Percentiles rank a stretch among this genome's conserved stretches.
Evolutionary conservation across 768 basidiomycete species (phyloP).

Genomic region (Pleurotus giganteus): DNA sequence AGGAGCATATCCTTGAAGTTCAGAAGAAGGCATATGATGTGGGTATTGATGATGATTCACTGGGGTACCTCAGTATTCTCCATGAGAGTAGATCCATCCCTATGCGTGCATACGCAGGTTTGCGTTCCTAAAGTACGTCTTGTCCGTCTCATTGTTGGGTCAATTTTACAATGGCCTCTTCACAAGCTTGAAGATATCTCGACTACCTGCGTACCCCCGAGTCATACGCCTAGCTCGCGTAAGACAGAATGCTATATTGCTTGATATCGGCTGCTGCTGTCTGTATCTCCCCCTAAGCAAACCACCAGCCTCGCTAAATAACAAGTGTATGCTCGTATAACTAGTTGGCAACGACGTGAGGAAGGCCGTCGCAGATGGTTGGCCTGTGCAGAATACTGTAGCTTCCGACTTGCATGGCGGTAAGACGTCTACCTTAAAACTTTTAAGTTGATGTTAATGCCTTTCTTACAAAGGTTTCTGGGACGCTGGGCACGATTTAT

Average conservation of each 20-base stretch:
- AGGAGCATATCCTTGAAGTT: conserved; percentile 35
- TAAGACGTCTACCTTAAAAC: background rate
- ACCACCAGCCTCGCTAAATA: background rate
- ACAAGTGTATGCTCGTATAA: background rate
- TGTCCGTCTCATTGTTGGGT: background rate
- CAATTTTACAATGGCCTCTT: background rate
- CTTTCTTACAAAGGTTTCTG: conserved; percentile 46
- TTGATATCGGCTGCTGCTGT: conserved; percentile 47
- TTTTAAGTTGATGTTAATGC: background rate
- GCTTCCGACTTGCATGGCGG: conserved; percentile 35
- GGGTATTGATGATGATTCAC: background rate
- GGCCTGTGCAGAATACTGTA: conserved; percentile 32
- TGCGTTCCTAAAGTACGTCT: conserved; percentile 23
- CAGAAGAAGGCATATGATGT: conserved; percentile 35
- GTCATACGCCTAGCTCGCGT: conserved; percentile 25
- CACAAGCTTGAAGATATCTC: conserved; percentile 28
- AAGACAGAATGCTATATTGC: conserved; percentile 29
- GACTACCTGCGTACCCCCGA: conserved; percentile 29
- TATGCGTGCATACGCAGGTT: conserved; percentile 32
- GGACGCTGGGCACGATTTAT: conserved; percentile 61
- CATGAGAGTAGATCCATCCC: conserved; percentile 19
- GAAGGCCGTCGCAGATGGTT: conserved; percentile 38
- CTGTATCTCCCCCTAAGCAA: conserved; percentile 5
- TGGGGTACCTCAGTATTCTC: conserved; percentile 25
- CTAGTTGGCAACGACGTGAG: conserved; percentile 39